phyloP scores from a whole-genome alignment of 2,329 filamentous ascomycete species.

The Trichoderma gracile region DNA sequence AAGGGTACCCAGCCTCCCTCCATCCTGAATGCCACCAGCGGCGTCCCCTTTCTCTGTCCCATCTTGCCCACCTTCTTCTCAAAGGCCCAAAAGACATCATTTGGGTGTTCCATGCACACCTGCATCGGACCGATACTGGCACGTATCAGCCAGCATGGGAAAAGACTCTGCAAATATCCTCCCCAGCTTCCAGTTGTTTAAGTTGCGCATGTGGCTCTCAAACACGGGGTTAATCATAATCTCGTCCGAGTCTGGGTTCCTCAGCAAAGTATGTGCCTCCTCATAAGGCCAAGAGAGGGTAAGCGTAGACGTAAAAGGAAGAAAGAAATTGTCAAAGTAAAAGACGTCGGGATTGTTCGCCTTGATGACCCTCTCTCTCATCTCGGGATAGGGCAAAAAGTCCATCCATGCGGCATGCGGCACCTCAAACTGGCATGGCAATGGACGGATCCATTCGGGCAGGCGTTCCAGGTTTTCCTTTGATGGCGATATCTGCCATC shows the following conservation, averaged over 20 bases:
- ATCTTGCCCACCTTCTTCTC: neutral
- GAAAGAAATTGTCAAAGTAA: slow-evolving; percentile 78
- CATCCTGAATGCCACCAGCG: neutral
- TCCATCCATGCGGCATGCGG: slow-evolving; percentile 82
- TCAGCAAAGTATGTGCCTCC: slow-evolving; percentile 66
- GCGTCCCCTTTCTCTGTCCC: neutral
- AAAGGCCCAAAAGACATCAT: neutral
- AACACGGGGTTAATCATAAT: slow-evolving; percentile 84
- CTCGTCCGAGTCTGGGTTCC: slow-evolving; percentile 60
- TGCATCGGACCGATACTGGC: neutral
- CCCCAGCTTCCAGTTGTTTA: slow-evolving; percentile 82
- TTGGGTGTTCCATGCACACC: neutral
- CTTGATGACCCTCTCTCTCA: slow-evolving; percentile 67
- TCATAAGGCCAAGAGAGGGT: slow-evolving; percentile 85
- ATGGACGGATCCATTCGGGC: slow-evolving; percentile 70
- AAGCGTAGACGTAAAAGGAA: slow-evolving; percentile 75
- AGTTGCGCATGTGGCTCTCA: slow-evolving; percentile 71
- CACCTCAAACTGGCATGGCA: slow-evolving; percentile 63
- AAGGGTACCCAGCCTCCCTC: too few relatives aligned
- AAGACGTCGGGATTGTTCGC: slow-evolving; percentile 52
- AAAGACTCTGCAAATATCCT: slow-evolving; percentile 65
- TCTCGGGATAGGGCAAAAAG: slow-evolving; percentile 74
- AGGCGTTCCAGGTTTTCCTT: slow-evolving; percentile 76
- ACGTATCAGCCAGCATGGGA: slow-evolving; percentile 45
- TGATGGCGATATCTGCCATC: slow-evolving; percentile 80